Percentiles rank a stretch among this genome's conserved stretches.
Conservation (phyloP, 2,329 filamentous ascomycete species). For the Ceratocystis lukuohia region DNA sequence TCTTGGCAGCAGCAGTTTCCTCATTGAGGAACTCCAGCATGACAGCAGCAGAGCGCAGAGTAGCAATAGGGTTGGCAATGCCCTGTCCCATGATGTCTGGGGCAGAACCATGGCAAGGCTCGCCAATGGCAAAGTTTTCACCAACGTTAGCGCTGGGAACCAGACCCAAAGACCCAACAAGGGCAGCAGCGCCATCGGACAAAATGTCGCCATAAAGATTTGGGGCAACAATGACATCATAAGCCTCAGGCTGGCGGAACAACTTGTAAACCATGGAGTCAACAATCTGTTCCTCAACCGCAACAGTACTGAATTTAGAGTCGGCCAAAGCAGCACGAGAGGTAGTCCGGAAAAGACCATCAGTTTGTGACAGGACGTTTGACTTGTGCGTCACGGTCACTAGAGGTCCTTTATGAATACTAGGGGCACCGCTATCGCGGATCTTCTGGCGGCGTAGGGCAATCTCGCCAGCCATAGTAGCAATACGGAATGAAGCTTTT, state of each 20-base stretch:
- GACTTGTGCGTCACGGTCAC: conserved; percentile 98
- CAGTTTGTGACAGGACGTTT: conserved; percentile 91
- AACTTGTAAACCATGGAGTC: conserved; percentile 99
- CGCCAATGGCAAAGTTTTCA: conserved; percentile 85
- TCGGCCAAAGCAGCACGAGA: conserved; percentile 59
- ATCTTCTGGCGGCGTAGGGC: conserved; percentile 75
- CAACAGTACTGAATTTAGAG: conserved; percentile 47
- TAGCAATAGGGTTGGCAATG: conserved; percentile 94
- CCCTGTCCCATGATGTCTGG: conserved; percentile 88
- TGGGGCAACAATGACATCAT: conserved; percentile 95
- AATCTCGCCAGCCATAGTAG: conserved; percentile 88
- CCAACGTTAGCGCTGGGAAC: conserved; percentile 94
- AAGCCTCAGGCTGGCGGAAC: conserved; percentile 85
- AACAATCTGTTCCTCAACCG: conserved; percentile 92
- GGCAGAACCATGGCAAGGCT: conserved; percentile 93
- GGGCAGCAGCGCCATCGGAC: conserved; percentile 84
- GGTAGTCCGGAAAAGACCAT: conserved; percentile 82
- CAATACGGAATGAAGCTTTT: conserved; percentile 71
- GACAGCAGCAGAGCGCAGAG: conserved; percentile 73
- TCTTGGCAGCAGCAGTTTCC: conserved; percentile 71
- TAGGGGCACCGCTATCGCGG: conserved; percentile 42
- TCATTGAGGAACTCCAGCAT: conserved; percentile 95
- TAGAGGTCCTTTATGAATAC: conserved; percentile 54
- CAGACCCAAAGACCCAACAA: conserved; percentile 82
- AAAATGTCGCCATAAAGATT: conserved; percentile 97